phyloP scores from a whole-genome alignment of 257 asterid genomes.

The Forsythia viridissima region DNA sequence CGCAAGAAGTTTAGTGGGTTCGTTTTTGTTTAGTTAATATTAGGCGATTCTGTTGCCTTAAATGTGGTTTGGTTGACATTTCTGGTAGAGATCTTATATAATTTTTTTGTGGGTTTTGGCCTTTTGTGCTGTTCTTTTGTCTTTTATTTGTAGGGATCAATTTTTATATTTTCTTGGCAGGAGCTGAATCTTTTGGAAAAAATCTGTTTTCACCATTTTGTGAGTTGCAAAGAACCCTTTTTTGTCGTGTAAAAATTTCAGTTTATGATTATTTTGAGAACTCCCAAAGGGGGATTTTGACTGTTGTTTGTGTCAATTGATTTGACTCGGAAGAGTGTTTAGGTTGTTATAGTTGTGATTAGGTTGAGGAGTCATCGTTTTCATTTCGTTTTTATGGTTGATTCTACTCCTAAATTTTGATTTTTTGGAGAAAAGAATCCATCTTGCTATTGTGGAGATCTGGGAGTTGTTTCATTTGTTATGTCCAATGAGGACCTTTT shows the following conservation, averaged over 20 bases:
- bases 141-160: conserved; percentile 29
- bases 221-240: conserved; percentile 16
- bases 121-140: conserved; percentile 21
- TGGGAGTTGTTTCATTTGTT: conserved; percentile 71
- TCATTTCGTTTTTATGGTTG: background rate
- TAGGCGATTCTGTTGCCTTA: conserved; percentile 42
- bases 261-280: conserved; percentile 4
- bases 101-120: conserved; percentile 31
- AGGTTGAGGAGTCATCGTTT: conserved; percentile 17
- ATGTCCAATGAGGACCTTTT: conserved; percentile 92
- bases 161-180: conserved; percentile 18
- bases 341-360: conserved; percentile 22
- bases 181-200: conserved; percentile 19
- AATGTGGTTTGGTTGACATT: conserved; percentile 49
- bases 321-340: conserved; percentile 24
- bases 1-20: conserved; percentile 39
- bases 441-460: conserved; percentile 87
- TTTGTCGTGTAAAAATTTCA: conserved; percentile 4
- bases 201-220: conserved; percentile 16
- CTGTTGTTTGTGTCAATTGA: conserved; percentile 25
- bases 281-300: conserved; percentile 19
- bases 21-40: conserved; percentile 24
- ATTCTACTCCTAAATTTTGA: conserved; percentile 13
- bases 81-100: conserved; percentile 60
- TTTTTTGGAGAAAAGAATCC: conserved; percentile 26